Conservation (phyloP, 345 rosid species). For the Aegle marmelos region DNA sequence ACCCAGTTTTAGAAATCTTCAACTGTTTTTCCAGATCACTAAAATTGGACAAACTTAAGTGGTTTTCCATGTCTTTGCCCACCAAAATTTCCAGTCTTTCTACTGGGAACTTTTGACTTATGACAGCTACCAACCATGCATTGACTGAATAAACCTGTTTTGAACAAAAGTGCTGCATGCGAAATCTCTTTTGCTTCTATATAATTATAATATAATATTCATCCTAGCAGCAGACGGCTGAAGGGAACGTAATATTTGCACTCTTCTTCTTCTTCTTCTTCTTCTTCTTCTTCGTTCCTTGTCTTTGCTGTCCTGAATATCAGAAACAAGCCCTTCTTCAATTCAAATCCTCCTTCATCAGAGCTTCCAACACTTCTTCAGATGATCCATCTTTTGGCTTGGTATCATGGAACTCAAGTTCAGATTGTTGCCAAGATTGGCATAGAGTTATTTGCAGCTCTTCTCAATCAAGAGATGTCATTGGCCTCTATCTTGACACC, state of each 20-base stretch:
- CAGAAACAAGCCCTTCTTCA: constrained; percentile 36
- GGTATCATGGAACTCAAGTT: constrained; percentile 24
- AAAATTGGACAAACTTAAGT: too few relatives aligned
- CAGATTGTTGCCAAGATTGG: constrained; percentile 34
- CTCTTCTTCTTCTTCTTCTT: neutral
- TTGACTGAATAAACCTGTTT: too few relatives aligned
- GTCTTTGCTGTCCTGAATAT: constrained; percentile 21
- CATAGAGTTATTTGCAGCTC: constrained; percentile 20
- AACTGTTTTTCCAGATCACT: too few relatives aligned
- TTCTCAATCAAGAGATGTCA: constrained; percentile 7
- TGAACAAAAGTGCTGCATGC: too few relatives aligned
- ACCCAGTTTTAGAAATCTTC: too few relatives aligned
- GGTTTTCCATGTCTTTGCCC: too few relatives aligned
- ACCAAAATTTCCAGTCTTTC: too few relatives aligned
- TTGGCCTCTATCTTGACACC: constrained; percentile 18
- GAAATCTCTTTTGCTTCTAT: too few relatives aligned
- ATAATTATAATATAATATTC: too few relatives aligned
- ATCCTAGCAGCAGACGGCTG: neutral
- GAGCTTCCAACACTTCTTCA: constrained; percentile 11
- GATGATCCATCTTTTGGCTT: constrained; percentile 18
- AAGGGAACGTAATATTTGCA: neutral
- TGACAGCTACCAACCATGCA: too few relatives aligned
- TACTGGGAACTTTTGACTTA: too few relatives aligned
- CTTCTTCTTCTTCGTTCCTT: constrained; percentile 12
- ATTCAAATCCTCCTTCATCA: constrained; percentile 25